A percentile compares a stretch with the other conserved stretches of the same genome.
Conservation (phyloP, 1,139 yeast genomes). For the Scheffersomyces insectosa region DNA sequence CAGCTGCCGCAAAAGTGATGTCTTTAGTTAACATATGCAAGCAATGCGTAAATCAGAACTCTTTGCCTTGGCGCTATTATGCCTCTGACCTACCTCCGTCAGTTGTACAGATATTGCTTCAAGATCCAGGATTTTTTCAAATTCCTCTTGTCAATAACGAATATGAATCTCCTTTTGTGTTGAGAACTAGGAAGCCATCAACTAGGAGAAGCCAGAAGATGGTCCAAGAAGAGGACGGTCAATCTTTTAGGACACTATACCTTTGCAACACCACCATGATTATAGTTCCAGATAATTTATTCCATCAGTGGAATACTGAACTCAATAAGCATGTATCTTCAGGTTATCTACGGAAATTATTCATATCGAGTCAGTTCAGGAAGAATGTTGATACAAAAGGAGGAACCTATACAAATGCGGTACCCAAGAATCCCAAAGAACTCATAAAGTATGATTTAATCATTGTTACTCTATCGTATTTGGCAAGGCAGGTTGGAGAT, state of each 20-base stretch:
- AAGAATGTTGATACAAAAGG: conserved; percentile 15
- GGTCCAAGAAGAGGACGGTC: conserved; percentile 20
- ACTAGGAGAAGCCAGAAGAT: conserved; percentile 7
- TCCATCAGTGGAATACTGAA: conserved; percentile 66
- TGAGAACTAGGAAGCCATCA: conserved; percentile 17
- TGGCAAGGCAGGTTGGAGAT: conserved; percentile 39
- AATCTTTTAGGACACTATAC: conserved; percentile 25
- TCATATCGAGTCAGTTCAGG: conserved; percentile 35
- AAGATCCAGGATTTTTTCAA: conserved; percentile 47
- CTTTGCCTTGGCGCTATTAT: conserved; percentile 61
- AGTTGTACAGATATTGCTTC: conserved; percentile 34
- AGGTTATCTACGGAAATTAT: conserved; percentile 34
- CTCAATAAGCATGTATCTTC: conserved; percentile 52
- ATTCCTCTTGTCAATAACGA: conserved; percentile 25
- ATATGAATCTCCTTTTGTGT: conserved; percentile 20
- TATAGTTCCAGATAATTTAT: conserved; percentile 65
- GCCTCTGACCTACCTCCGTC: conserved; percentile 42
- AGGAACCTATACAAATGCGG: conserved; percentile 17
- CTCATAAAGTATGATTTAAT: conserved; percentile 52
- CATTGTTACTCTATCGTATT: conserved; percentile 48
- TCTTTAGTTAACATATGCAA: conserved; percentile 45
- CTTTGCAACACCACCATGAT: conserved; percentile 58
- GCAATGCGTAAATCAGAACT: conserved; percentile 39
- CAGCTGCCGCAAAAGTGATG: neutral
- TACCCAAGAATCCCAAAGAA: conserved; percentile 30